Base-by-base conservation (phyloP, 176 grass and related monocot species). In the Puya raimondii region DNA sequence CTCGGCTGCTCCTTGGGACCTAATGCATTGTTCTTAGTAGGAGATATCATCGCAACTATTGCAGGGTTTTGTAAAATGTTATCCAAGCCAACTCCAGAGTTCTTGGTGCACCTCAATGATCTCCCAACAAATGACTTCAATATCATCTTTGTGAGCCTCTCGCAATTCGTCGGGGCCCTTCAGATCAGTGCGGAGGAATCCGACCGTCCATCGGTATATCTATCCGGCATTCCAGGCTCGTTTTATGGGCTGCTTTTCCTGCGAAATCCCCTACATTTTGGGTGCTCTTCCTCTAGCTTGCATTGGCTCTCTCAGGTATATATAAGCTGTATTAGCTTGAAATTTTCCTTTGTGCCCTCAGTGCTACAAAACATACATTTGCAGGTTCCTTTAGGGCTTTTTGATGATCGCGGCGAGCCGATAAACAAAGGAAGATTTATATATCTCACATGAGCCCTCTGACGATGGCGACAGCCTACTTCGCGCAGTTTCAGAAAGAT, bases 81-180 rank as follows among this genome's bases (percentile, higher is more conserved):
- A 50, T 81, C 80, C 69, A 82, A 70, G 68, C 65, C 80, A 14
- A 76, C 82, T 42, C 94, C 87, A 3, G 90, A 99, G 82, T 93
- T 99, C 87, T 86, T 85, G 15, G 90, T 99, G 68, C 86, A 93
- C 75, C 94, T 99, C 51, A 99, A 99, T 76, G 90, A 99, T 77
- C 86, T 99, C 42, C 90, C 94, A 7, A 90, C 90, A 33, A 99
- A 99, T 73, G 94, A 99, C 83, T 99, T 93, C 84, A 99, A 99
- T 69, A 66, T 86, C 50, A 76, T 91, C 67, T 99, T 99, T 72
- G 79, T 93, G 74, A 90, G 81, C 68, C 69, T 85, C 12, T 78
- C 90, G 49, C 81, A 88, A 68, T 93, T 99, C 75, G 79, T 76
- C 17, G 72, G 67, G 47, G 80, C 71, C 50, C 87, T 93, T 63